Conservation (phyloP, 2,329 filamentous ascomycete genomes). For the Byssoonygena ceratinophila region DNA sequence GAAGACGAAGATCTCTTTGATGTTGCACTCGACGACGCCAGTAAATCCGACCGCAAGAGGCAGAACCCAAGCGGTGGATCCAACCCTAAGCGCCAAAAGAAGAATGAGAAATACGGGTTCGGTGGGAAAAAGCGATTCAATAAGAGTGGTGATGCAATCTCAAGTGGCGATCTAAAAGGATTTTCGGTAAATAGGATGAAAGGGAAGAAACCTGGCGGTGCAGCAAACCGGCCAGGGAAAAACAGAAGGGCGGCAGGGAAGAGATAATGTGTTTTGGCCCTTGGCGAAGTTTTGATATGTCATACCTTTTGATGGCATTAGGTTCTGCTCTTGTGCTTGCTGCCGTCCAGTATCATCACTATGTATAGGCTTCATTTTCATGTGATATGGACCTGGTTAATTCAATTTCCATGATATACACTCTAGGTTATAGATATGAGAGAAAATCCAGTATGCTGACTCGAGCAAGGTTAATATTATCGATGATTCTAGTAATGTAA, state of each 20-base stretch:
- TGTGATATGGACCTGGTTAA: too few relatives aligned
- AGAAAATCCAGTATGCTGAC: too few relatives aligned
- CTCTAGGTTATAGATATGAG: too few relatives aligned
- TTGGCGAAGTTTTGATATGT: not conserved
- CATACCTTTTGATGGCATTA: not conserved
- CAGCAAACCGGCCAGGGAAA: conserved; percentile 43
- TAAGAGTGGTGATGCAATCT: conserved; percentile 83
- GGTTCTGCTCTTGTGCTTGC: too few relatives aligned
- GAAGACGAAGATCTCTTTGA: conserved; percentile 86
- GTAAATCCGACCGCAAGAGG: conserved; percentile 42
- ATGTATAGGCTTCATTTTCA: too few relatives aligned
- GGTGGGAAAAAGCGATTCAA: conserved; percentile 86
- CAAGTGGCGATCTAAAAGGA: conserved; percentile 65
- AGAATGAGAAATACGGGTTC: conserved; percentile 88
- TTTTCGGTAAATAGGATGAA: conserved; percentile 87
- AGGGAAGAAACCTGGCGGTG: conserved; percentile 31
- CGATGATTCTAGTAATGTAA: too few relatives aligned
- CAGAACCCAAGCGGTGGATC: conserved; percentile 29
- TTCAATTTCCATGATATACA: too few relatives aligned
- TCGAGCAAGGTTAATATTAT: too few relatives aligned
- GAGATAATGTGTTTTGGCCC: conserved; percentile 10
- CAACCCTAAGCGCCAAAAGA: conserved; percentile 71
- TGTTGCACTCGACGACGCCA: conserved; percentile 65
- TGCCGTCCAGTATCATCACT: too few relatives aligned
- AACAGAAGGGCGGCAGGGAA: conserved; percentile 35